A percentile compares a stretch with the other conserved stretches of the same genome.
phyloP scores from a whole-genome alignment of 1,284 basidiomycete genomes.

The Papiliotrema terrestris region DNA sequence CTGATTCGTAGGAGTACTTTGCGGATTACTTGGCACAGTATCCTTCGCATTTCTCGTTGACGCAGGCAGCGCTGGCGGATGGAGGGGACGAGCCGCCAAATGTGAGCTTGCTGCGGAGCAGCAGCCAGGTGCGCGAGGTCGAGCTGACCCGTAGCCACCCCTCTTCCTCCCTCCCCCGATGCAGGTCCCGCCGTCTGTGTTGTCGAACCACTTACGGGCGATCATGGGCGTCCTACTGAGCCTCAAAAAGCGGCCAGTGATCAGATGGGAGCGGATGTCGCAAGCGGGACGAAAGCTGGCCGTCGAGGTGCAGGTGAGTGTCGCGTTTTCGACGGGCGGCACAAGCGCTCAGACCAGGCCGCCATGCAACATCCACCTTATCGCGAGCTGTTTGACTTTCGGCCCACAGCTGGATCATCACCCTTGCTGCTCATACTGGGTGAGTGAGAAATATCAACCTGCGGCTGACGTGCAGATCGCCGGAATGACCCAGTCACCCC shows the following conservation, averaged over 20 bases:
- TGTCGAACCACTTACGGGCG: slow-evolving; percentile 75
- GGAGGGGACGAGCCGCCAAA: slow-evolving; percentile 48
- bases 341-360: slow-evolving; percentile 6
- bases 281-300: slow-evolving; percentile 86
- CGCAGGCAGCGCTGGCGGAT: slow-evolving; percentile 55
- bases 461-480: slow-evolving; percentile 57
- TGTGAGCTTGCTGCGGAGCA: slow-evolving; percentile 21
- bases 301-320: slow-evolving; percentile 69
- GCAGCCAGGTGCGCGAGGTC: too few species aligned
- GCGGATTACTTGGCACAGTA: slow-evolving; percentile 88
- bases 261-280: slow-evolving; percentile 94
- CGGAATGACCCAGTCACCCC: slow-evolving; percentile 98
- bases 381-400: slow-evolving; percentile 54
- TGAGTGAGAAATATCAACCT: slow-evolving; percentile 10
- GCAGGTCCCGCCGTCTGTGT: slow-evolving; percentile 57
- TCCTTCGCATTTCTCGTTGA: slow-evolving; percentile 83
- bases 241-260: slow-evolving; percentile 87
- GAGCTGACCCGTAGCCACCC: slow-evolving; percentile 36
- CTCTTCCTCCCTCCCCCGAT: slow-evolving; percentile 57
- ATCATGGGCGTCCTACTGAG: slow-evolving; percentile 86
- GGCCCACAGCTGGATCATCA: slow-evolving; percentile 52
- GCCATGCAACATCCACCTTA: slow-evolving; percentile 49
- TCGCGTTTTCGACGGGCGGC: not conserved
- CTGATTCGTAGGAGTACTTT: slow-evolving; percentile 74
- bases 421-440: slow-evolving; percentile 56